Base-by-base conservation (phyloP, 257 asterid species). In the Solanum paucissectum region DNA sequence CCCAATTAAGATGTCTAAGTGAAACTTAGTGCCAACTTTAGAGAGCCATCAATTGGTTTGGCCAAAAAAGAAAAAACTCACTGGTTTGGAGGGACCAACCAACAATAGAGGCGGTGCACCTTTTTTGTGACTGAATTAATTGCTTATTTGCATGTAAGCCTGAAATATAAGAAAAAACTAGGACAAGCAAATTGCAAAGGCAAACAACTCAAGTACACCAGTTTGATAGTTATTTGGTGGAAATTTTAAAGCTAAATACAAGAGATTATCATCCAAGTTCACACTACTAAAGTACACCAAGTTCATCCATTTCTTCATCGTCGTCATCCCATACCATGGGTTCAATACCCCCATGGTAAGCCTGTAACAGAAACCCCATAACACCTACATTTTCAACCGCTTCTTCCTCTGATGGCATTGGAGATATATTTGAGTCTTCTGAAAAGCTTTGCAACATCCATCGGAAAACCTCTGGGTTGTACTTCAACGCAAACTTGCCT, bases 401-500 rank as follows among this genome's bases (percentile, higher is more conserved):
- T 37, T 46, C 84, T 33, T 73, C 84, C 38, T 72, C 84, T n/a
- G 46, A 52, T 29, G 69, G 42, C 33, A 55, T 37, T 5, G 88
- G 36, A 44, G 84, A 40, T 87, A n/a, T 92, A 79, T 83, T 87
- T 64, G 90, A 88, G 4, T 84, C 85, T 72, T 87, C 44, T 5
- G 92, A 69, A 12, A 89, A 72, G 89, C 85, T 87, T 66, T 90
- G 86, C 88, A 95, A 85, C 46, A 93, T 91, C 13, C 74, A 86
- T 52, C 23, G 74, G 21, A 95, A 92, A 55, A 89, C 87, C 62
- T 90, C 89, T 0, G 93, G 93, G 89, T 85, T 86, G 86, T 90
- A 92, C 89, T 89, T 93, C 87, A 96, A 88, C 86, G 83, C 72
- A 62, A 95, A 84, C 49, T 92, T 88, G 14, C 96, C 94, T 10